phyloP scores from a whole-genome alignment of 164 flowering plant species.

The Kingdonia uniflora region DNA sequence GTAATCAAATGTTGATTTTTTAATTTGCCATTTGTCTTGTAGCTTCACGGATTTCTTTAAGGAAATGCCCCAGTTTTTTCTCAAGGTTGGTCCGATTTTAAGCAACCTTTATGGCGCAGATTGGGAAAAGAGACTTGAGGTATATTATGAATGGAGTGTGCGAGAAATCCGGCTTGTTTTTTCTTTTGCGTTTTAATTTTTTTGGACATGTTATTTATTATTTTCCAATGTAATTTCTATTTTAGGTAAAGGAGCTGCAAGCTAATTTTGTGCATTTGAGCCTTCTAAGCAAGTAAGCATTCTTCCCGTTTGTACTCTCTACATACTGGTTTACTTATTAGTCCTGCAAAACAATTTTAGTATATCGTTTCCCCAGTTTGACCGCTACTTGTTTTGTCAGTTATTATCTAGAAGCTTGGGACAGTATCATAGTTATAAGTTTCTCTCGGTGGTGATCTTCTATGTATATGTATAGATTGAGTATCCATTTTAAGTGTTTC shows the following conservation, averaged over 20 bases:
- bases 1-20: background rate
- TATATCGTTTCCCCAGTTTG: too few species aligned
- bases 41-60: constrained; percentile 77
- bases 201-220: constrained; percentile 1
- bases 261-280: constrained; percentile 73
- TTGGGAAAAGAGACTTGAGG: constrained; percentile 94
- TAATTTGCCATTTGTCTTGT: constrained; percentile 5
- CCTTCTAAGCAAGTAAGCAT: constrained; percentile 70
- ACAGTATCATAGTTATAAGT: too few species aligned
- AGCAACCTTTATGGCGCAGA: constrained; percentile 58
- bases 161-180: too few species aligned
- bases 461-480: too few species aligned
- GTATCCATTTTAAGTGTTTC: too few species aligned
- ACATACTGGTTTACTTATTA: background rate
- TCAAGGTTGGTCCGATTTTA: constrained; percentile 64
- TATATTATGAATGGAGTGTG: too few species aligned
- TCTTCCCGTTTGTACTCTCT: background rate
- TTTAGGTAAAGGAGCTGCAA: constrained; percentile 80
- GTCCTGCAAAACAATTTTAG: too few species aligned
- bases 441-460: too few species aligned
- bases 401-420: too few species aligned
- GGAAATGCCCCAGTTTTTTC: constrained; percentile 79
- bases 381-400: too few species aligned
- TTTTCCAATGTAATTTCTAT: background rate
- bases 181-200: too few species aligned